Evolutionary conservation across 805 yeast genomes (phyloP).

Genomic region (Lipomyces starkeyi): DNA sequence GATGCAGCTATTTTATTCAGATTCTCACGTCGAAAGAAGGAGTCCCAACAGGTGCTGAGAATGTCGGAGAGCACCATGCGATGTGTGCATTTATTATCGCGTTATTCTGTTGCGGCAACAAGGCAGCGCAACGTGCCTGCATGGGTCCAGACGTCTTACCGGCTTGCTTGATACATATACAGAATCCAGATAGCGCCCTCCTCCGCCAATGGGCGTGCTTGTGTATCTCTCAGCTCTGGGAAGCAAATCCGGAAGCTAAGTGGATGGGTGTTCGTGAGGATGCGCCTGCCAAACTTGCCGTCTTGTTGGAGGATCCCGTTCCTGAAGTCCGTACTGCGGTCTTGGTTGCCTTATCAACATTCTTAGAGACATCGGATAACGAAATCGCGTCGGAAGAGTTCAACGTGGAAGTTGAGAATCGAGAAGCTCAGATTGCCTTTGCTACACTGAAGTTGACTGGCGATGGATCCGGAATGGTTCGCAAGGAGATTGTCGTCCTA

Average conservation of each 20-base stretch:
- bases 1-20: constrained; percentile 83
- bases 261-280: constrained; percentile 71
- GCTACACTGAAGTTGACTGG: constrained; percentile 70
- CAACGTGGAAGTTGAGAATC: constrained; percentile 47
- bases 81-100: constrained; percentile 92
- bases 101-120: constrained; percentile 79
- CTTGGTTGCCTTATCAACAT: constrained; percentile 72
- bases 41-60: constrained; percentile 41
- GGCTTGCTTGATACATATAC: constrained; percentile 69
- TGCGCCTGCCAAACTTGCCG: constrained; percentile 59
- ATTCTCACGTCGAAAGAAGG: constrained; percentile 60
- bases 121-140: constrained; percentile 79
- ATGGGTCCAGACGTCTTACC: constrained; percentile 73
- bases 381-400: constrained; percentile 26
- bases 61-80: constrained; percentile 86
- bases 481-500: constrained; percentile 82
- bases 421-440: constrained; percentile 72
- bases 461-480: constrained; percentile 88
- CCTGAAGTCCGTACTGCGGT: constrained; percentile 94
- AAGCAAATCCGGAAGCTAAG: constrained; percentile 73
- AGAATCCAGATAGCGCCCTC: constrained; percentile 79
- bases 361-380: constrained; percentile 54
- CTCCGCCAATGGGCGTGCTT: constrained; percentile 92
- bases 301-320: constrained; percentile 79
- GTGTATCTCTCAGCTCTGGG: constrained; percentile 77